Evolutionary conservation across 2,329 filamentous ascomycete species (phyloP).

Genomic region (Pyrenophora seminiperda): DNA sequence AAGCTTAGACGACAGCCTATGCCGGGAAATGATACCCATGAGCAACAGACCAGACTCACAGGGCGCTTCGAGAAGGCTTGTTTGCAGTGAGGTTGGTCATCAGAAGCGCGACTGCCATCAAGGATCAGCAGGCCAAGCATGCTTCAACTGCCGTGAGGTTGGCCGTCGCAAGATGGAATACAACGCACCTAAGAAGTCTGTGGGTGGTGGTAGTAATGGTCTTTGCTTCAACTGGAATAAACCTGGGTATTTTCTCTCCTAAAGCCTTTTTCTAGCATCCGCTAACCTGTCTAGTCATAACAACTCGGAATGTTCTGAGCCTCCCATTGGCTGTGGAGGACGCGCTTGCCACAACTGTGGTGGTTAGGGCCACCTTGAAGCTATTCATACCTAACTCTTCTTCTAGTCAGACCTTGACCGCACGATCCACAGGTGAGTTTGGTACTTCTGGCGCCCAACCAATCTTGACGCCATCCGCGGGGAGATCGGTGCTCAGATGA

Average conservation of each 20-base stretch:
- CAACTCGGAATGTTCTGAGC: conserved; percentile 35
- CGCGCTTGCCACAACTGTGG: conserved; percentile 38
- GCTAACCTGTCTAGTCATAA: conserved; percentile 25
- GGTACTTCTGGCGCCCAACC: too few species aligned
- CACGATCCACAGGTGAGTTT: too few species aligned
- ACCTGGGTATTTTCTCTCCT: conserved; percentile 19
- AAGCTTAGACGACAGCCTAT: conserved; percentile 1
- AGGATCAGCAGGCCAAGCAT: conserved; percentile 24
- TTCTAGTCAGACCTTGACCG: too few species aligned
- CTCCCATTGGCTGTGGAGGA: conserved; percentile 19
- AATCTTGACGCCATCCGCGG: too few species aligned
- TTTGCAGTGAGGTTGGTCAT: conserved; percentile 25
- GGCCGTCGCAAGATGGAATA: conserved; percentile 35
- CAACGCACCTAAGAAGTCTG: neutral
- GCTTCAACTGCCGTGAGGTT: conserved; percentile 30
- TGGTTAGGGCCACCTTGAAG: conserved; percentile 34
- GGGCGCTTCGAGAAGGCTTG: conserved; percentile 1
- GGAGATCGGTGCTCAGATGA: too few species aligned
- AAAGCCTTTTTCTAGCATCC: neutral
- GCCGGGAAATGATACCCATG: conserved; percentile 23
- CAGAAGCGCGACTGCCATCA: conserved; percentile 28
- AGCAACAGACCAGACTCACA: conserved; percentile 7
- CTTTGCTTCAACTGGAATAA: conserved; percentile 41
- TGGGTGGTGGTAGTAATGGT: conserved; percentile 20
- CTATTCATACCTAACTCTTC: too few species aligned